These are phyloP conservation scores for Aquilaria sinensis DNA, from an alignment of 345 rosid genomes.

Conservation along the genomic window DNA sequence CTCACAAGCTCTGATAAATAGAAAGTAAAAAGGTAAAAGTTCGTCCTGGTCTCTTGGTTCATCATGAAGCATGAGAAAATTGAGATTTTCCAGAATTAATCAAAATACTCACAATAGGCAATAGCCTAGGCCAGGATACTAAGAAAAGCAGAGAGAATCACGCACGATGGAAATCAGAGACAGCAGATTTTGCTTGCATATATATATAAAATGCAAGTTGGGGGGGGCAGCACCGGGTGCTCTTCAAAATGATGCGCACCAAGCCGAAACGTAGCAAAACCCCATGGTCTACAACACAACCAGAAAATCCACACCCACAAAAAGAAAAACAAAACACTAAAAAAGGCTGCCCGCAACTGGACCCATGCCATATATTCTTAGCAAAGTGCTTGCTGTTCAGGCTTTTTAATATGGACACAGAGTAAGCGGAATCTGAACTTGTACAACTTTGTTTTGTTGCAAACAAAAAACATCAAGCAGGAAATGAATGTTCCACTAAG, in stretches of 20 bases:
- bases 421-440: constrained; percentile 38
- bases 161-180: neutral
- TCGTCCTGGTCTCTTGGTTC: too few relatives aligned
- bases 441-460: constrained; percentile 6
- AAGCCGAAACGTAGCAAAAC: constrained; percentile 13
- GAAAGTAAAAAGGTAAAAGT: too few relatives aligned
- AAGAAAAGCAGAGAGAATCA: constrained; percentile 13
- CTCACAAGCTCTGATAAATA: too few relatives aligned
- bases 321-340: neutral
- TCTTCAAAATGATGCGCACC: constrained; percentile 28
- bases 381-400: constrained; percentile 24
- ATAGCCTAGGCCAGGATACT: neutral
- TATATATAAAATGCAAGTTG: constrained; percentile 25
- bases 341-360: constrained; percentile 14
- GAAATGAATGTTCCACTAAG: constrained; percentile 15
- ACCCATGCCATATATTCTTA: constrained; percentile 9
- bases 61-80: too few relatives aligned
- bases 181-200: neutral
- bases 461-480: constrained; percentile 1
- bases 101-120: neutral
- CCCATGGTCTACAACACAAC: too few relatives aligned
- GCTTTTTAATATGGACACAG: neutral
- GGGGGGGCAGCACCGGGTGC: constrained; percentile 18
- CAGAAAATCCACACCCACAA: neutral
- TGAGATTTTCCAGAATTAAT: neutral